phyloP scores from a whole-genome alignment of 164 flowering plant genomes.

The Pachysandra terminalis region DNA sequence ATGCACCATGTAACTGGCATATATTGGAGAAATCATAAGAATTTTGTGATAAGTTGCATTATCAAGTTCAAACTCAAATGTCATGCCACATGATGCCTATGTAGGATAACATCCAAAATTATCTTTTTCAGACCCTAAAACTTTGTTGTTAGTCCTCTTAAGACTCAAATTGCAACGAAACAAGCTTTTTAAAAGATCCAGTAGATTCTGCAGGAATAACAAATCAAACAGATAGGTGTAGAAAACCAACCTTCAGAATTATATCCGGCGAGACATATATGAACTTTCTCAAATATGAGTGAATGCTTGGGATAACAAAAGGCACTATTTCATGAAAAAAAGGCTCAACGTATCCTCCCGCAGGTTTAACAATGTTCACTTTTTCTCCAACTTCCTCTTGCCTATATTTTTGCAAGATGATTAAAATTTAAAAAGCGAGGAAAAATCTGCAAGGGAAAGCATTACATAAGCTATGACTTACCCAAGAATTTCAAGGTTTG shows the following conservation, averaged over 20 bases:
- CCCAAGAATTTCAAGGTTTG: conserved; percentile 38
- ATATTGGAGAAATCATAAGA: background rate
- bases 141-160: background rate
- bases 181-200: background rate
- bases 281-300: conserved; percentile 22
- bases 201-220: background rate
- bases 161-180: background rate
- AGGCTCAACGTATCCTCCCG: conserved; percentile 3
- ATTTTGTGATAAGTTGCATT: background rate
- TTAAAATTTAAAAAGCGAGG: background rate
- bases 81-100: background rate
- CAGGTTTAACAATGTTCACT: conserved; percentile 12
- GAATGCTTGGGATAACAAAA: conserved; percentile 26
- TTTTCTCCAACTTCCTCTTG: conserved; percentile 29
- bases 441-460: background rate
- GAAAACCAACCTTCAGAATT: conserved; percentile 31
- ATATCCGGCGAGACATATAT: conserved; percentile 30
- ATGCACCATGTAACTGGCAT: background rate
- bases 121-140: background rate
- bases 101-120: background rate
- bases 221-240: background rate
- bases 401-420: conserved; percentile 16
- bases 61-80: background rate
- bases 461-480: conserved; percentile 11
- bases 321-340: conserved; percentile 28